A percentile compares a stretch with the other conserved stretches of the same genome.
phyloP scores from a whole-genome alignment of 345 rosid genomes.

The Xanthoceras sorbifolium region DNA sequence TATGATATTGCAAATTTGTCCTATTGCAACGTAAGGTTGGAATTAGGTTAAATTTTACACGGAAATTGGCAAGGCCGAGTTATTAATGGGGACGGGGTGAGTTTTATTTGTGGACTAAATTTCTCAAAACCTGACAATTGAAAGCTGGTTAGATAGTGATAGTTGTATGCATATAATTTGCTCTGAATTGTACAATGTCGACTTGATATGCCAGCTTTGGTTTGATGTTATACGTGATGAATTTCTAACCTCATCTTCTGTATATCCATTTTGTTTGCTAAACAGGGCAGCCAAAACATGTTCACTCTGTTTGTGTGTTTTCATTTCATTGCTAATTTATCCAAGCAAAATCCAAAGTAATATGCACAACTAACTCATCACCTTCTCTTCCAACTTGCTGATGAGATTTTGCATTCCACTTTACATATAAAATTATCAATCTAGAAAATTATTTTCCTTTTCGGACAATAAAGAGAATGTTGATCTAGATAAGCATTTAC shows the following conservation, averaged over 20 bases:
- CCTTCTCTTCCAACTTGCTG: too few relatives aligned
- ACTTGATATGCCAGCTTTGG: not conserved
- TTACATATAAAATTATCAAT: too few relatives aligned
- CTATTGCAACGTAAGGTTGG: not conserved
- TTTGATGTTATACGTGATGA: not conserved
- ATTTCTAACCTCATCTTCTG: not conserved
- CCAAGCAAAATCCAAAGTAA: not conserved
- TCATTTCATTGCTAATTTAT: not conserved
- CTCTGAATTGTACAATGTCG: not conserved
- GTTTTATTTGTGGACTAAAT: constrained; percentile 8
- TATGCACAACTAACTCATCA: too few relatives aligned
- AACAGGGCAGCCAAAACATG: not conserved
- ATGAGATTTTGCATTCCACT: too few relatives aligned
- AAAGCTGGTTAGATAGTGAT: not conserved
- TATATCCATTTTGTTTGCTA: not conserved
- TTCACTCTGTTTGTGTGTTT: not conserved
- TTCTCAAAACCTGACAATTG: not conserved
- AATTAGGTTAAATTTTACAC: not conserved
- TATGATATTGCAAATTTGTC: not conserved
- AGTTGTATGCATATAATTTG: not conserved
- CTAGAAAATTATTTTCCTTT: too few relatives aligned
- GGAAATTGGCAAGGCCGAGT: not conserved
- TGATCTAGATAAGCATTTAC: too few relatives aligned
- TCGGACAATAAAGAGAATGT: too few relatives aligned
- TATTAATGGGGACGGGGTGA: not conserved